These are phyloP conservation scores for Diutina sp. DNA, from an alignment of 1,139 yeast genomes.

Conservation along the genomic window DNA sequence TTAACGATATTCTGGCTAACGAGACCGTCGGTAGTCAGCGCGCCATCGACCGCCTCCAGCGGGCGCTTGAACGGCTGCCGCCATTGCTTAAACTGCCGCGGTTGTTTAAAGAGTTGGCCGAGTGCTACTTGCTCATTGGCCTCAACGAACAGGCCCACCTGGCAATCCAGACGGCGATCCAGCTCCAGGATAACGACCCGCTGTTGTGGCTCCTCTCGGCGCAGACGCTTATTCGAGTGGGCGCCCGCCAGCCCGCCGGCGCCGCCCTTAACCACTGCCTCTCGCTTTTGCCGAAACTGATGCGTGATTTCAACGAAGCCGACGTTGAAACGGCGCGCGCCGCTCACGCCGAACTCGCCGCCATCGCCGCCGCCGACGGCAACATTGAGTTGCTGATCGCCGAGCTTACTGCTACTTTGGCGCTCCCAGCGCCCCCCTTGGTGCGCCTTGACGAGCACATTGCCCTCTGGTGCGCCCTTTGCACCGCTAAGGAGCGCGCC, in stretches of 20 bases:
- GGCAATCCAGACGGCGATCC: conserved; percentile 33
- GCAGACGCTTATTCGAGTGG: conserved; percentile 29
- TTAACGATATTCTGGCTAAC: conserved; percentile 21
- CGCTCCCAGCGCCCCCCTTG: conserved; percentile 36
- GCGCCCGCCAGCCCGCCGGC: conserved; percentile 31
- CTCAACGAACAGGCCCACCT: conserved; percentile 40
- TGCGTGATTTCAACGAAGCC: conserved; percentile 12
- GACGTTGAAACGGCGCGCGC: conserved; percentile 36
- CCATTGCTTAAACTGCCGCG: conserved; percentile 19
- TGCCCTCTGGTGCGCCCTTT: conserved; percentile 39
- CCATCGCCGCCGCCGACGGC: conserved; percentile 38
- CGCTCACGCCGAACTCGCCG: conserved; percentile 41
- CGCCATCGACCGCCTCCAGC: conserved; percentile 28
- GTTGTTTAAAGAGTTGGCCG: conserved; percentile 35
- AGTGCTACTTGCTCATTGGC: conserved; percentile 33
- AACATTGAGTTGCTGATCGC: conserved; percentile 33
- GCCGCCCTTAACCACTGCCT: conserved; percentile 33
- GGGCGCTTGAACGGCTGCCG: conserved; percentile 22
- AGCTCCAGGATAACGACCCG: conserved; percentile 27
- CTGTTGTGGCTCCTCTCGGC: conserved; percentile 34
- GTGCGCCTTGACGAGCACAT: conserved; percentile 32
- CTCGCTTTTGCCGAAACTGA: conserved; percentile 21
- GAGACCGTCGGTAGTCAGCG: conserved; percentile 29
- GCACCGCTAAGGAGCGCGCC: conserved; percentile 37
- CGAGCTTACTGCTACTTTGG: conserved; percentile 35